phyloP scores from a whole-genome alignment of 106 monocot species.

The Dendrobium nobile region DNA sequence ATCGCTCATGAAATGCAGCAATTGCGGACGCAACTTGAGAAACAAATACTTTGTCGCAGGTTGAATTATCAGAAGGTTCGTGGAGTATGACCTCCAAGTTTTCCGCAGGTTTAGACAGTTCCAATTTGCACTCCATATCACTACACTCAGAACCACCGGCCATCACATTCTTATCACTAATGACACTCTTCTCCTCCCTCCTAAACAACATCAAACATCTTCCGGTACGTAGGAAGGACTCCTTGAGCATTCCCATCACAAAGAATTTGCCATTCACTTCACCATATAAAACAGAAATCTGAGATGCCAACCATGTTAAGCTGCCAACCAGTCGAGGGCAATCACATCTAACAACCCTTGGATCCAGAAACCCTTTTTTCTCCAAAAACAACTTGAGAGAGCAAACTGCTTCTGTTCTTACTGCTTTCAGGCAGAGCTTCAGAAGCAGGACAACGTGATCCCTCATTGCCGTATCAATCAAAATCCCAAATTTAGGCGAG shows the following conservation, averaged over 20 bases:
- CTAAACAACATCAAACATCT: slow-evolving; percentile 32
- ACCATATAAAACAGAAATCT: slow-evolving; percentile 76
- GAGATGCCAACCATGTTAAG: slow-evolving; percentile 58
- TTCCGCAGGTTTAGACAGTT: slow-evolving; percentile 8
- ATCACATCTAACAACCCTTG: slow-evolving; percentile 23
- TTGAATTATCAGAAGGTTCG: slow-evolving; percentile 6
- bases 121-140: slow-evolving; percentile 1
- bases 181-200: neutral
- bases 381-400: slow-evolving; percentile 19
- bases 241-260: slow-evolving; percentile 53
- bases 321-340: slow-evolving; percentile 53
- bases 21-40: slow-evolving; percentile 83
- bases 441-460: slow-evolving; percentile 70
- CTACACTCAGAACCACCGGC: neutral
- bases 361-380: slow-evolving; percentile 25
- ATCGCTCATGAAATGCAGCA: slow-evolving; percentile 75
- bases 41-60: slow-evolving; percentile 35
- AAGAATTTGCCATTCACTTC: slow-evolving; percentile 47
- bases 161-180: neutral
- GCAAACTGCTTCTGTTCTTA: slow-evolving; percentile 41
- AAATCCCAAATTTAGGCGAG: slow-evolving; percentile 53
- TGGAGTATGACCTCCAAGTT: neutral
- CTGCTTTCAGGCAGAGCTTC: slow-evolving; percentile 66
- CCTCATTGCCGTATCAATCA: slow-evolving; percentile 56
- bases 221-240: slow-evolving; percentile 45